Conservation (phyloP, 352 stramenopile genomes). For the Phytophthora fragariaefolia region DNA sequence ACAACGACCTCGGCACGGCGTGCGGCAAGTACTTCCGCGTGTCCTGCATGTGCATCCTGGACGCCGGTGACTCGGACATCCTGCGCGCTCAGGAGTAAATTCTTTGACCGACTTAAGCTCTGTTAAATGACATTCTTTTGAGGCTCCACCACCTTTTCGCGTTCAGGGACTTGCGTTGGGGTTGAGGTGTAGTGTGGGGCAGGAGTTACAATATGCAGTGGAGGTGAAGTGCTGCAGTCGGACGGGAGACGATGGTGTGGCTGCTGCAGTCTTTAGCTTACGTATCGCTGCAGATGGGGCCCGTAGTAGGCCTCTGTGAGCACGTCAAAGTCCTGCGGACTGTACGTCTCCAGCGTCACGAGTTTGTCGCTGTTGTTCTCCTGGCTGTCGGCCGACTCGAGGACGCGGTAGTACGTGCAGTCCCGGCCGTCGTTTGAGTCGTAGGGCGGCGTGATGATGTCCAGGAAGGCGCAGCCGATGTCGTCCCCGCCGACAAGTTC, state of each 20-base stretch:
- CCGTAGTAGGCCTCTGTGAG: slow-evolving; percentile 55
- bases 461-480: slow-evolving; percentile 84
- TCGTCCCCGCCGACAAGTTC: slow-evolving; percentile 73
- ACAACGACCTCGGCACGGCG: slow-evolving; percentile 98
- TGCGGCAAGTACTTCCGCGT: slow-evolving; percentile 99
- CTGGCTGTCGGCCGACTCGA: slow-evolving; percentile 25
- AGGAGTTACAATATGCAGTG: too few relatives aligned
- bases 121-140: slow-evolving; percentile 34
- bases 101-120: not conserved
- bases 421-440: slow-evolving; percentile 66
- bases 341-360: slow-evolving; percentile 55
- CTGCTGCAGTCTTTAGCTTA: too few relatives aligned
- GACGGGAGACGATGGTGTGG: not conserved
- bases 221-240: too few relatives aligned
- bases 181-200: too few relatives aligned
- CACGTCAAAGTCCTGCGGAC: slow-evolving; percentile 64
- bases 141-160: slow-evolving; percentile 17
- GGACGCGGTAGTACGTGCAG: slow-evolving; percentile 78
- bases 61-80: slow-evolving; percentile 99
- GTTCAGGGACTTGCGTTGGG: too few relatives aligned
- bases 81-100: slow-evolving; percentile 68
- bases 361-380: slow-evolving; percentile 26
- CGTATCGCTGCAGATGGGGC: slow-evolving; percentile 43
- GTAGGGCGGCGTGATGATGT: slow-evolving; percentile 89
- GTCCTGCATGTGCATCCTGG: slow-evolving; percentile 96